Percentiles rank a stretch among this genome's conserved stretches.
Conservation (phyloP, 768 basidiomycete genomes). For the Filobasidium floriforme region DNA sequence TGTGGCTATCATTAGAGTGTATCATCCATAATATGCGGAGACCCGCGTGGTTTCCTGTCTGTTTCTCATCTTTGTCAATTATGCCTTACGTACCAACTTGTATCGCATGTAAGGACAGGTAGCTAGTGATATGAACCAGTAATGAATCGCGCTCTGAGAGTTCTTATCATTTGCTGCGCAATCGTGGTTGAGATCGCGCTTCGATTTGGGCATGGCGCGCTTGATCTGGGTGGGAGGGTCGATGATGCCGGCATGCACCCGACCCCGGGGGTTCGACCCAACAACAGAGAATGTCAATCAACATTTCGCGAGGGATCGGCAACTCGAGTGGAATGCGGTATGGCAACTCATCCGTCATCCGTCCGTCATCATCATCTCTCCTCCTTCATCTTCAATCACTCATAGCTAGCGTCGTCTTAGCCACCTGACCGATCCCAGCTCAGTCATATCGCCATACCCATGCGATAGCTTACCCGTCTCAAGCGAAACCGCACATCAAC, state of each 20-base stretch:
- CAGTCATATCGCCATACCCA: not conserved
- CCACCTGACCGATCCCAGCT: not conserved
- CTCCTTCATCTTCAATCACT: not conserved
- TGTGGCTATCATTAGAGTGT: not conserved
- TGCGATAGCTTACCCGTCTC: not conserved
- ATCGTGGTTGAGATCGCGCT: not conserved
- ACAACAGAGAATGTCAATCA: conserved; percentile 12
- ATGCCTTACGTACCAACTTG: not conserved
- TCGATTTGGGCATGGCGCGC: not conserved
- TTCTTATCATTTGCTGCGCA: no score
- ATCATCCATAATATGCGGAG: not conserved
- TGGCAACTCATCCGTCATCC: not conserved
- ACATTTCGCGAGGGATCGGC: not conserved
- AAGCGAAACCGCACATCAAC: no score
- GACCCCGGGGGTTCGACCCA: no score
- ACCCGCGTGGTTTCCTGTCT: not conserved
- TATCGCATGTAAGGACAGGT: no score
- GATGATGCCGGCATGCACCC: not conserved
- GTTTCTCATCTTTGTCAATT: not conserved
- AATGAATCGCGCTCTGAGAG: no score
- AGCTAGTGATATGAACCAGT: no score
- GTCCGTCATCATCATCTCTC: not conserved
- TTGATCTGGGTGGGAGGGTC: not conserved
- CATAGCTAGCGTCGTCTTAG: not conserved
- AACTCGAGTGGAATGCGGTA: not conserved